Evolutionary conservation across 2,329 filamentous ascomycete genomes (phyloP).

Genomic region (Bipolaris bicolor): DNA sequence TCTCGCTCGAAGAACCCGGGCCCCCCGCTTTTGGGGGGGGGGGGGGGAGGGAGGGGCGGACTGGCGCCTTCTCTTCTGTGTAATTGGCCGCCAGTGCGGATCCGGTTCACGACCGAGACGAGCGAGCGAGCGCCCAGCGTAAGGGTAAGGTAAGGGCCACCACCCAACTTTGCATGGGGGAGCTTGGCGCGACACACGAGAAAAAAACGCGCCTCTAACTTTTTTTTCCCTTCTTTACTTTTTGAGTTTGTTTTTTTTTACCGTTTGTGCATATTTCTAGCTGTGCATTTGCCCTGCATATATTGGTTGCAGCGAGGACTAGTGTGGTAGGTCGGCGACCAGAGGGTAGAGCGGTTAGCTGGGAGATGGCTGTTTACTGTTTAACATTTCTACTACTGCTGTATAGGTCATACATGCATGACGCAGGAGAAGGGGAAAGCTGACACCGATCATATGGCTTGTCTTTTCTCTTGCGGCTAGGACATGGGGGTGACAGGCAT

Average conservation of each 20-base stretch:
- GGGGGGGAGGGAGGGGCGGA: too few relatives aligned
- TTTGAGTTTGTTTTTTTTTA: too few relatives aligned
- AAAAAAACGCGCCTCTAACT: background rate
- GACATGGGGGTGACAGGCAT: background rate
- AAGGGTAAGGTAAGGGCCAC: too few relatives aligned
- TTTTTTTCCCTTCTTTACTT: background rate
- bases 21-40: background rate
- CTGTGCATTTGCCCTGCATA: too few relatives aligned
- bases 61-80: too few relatives aligned
- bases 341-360: too few relatives aligned
- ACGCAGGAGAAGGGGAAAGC: background rate
- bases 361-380: too few relatives aligned
- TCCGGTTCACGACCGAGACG: constrained; percentile 13
- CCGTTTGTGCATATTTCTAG: too few relatives aligned
- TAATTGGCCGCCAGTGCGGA: constrained; percentile 14
- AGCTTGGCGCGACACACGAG: background rate
- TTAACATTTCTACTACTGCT: background rate
- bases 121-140: too few relatives aligned
- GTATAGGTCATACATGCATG: background rate
- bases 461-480: background rate
- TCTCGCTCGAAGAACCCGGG: background rate
- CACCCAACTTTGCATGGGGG: too few relatives aligned
- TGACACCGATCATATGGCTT: background rate
- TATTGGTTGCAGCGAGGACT: too few relatives aligned
- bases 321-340: too few relatives aligned